Base-by-base conservation (phyloP, 352 stramenopile genomes). In the Globisporangium paroecandrum region DNA sequence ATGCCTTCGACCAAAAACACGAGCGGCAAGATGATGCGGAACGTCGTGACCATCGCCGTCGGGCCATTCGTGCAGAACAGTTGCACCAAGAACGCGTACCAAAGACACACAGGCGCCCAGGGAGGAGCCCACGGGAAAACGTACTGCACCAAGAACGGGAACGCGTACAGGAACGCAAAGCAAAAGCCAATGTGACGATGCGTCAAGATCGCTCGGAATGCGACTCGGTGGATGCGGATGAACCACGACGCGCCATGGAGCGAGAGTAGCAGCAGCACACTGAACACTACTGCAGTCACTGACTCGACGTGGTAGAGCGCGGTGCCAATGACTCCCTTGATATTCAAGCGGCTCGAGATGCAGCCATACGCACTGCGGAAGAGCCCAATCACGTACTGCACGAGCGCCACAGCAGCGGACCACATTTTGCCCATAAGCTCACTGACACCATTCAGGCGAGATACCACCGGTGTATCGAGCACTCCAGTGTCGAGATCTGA, bases 61-160 rank as follows among this genome's bases (percentile, higher is more conserved):
- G 89, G 70, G 1, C 88, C 87, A 24, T 85, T 92, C 34, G 88
- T 93, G 61, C 88, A 95, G 62, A 95, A 95, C 10, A 96, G 71
- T 64, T 97, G 89, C 22, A 95, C 86, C 15, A 97, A 74, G 71
- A 97, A 97, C 18, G 89, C 88, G 58, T 97, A 97, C 89, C 89
- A 97, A 1, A 97, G 81, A 56, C 89, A 97, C 27, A 97, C 89
- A 0, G 89, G 87, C 0, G 86, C 89, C 89, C 89, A 97, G 58
- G 89, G 89, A 57, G 89, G 89, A 0, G 89, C 89, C 89, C 89
- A 97, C 20, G 89, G 85, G 58, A 97, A 91, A 29, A 95, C 83
- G 62, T 95, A 91, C 66, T 94, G 83, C 43, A 97, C 88, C 7
- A 97, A 72, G 56, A 90, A 90, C 18, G 89, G 89, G 47, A 95